phyloP scores from a whole-genome alignment of 2,329 filamentous ascomycete genomes.

The Penicillium sclerotigenum region DNA sequence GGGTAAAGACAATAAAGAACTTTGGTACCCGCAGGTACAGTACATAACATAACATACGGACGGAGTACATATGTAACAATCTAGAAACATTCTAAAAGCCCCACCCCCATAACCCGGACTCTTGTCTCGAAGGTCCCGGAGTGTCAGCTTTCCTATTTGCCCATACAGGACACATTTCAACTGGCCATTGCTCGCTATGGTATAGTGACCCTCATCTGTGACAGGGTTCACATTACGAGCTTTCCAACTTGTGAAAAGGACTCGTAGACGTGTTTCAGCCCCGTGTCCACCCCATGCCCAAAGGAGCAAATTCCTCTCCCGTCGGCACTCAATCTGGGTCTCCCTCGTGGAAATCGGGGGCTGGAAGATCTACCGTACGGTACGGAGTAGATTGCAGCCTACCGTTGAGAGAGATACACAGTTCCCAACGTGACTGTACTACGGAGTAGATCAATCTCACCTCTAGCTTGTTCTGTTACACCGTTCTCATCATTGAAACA shows the following conservation, averaged over 20 bases:
- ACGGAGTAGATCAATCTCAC: background rate
- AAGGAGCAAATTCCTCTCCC: constrained; percentile 1
- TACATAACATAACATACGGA: background rate
- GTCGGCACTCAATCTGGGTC: constrained; percentile 1
- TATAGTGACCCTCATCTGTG: background rate
- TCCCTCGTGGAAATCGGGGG: constrained; percentile 19
- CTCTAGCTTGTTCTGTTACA: background rate
- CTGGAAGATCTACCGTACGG: constrained; percentile 21
- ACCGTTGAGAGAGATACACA: constrained; percentile 21
- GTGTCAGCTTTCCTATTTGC: constrained; percentile 14
- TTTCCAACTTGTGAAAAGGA: background rate
- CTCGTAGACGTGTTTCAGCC: constrained; percentile 20
- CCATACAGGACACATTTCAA: constrained; percentile 16
- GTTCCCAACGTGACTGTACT: background rate
- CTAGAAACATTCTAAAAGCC: constrained; percentile 16
- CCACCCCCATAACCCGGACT: constrained; percentile 20
- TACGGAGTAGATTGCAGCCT: constrained; percentile 16
- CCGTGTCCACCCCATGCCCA: constrained; percentile 1
- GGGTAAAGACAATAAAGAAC: constrained; percentile 8
- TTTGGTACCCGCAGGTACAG: background rate
- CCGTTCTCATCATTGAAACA: background rate
- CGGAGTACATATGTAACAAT: background rate
- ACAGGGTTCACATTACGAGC: background rate
- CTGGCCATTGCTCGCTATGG: background rate
- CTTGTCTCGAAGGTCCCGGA: background rate